These are phyloP conservation scores for Pleurotus cornucopiae DNA, from an alignment of 768 basidiomycete genomes.

Conservation along the genomic window DNA sequence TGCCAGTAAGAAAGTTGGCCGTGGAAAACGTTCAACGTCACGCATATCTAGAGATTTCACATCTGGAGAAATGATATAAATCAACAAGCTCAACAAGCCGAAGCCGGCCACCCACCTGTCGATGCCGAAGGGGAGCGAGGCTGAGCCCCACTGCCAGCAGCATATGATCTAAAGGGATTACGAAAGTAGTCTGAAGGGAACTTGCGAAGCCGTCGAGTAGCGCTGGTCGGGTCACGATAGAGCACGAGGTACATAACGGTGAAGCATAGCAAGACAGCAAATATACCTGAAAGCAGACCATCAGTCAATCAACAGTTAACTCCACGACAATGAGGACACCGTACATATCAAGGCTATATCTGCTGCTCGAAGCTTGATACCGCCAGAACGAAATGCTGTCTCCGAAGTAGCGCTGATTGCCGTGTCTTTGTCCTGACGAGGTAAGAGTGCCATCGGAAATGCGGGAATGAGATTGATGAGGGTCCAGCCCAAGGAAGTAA, in stretches of 20 bases:
- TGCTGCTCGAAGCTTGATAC: slow-evolving; percentile 2
- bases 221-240: not conserved
- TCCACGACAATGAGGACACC: not conserved
- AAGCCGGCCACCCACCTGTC: not conserved
- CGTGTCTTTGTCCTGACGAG: not conserved
- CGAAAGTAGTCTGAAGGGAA: not conserved
- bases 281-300: not conserved
- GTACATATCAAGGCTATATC: slow-evolving; percentile 4
- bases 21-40: not conserved
- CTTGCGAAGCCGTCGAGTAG: not conserved
- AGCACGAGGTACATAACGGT: slow-evolving; percentile 1
- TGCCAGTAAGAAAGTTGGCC: not conserved
- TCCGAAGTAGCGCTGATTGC: not conserved
- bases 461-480: not conserved
- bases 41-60: not conserved
- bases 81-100: not conserved
- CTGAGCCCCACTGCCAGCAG: not conserved
- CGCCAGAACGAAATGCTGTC: not conserved
- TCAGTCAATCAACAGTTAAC: not conserved
- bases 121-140: not conserved
- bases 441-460: not conserved
- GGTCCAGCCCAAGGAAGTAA: not conserved
- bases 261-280: slow-evolving; percentile 3
- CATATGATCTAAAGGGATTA: too few species aligned
- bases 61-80: not conserved